phyloP scores from a whole-genome alignment of 495 filamentous ascomycete species.

The Penicillium antarcticum region DNA sequence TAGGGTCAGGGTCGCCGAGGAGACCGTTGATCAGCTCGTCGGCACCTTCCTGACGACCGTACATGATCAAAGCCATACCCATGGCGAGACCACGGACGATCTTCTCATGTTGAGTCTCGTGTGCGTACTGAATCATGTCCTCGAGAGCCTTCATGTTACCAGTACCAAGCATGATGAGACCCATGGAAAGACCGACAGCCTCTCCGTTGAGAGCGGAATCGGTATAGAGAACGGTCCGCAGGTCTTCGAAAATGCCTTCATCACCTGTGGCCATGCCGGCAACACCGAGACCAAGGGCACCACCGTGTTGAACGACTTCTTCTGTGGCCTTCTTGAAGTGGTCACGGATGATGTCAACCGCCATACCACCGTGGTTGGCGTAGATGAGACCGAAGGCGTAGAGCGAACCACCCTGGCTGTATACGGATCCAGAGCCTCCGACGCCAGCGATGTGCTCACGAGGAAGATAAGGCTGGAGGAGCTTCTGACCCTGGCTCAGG shows the following conservation, averaged over 20 bases:
- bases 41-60: constrained; percentile 87
- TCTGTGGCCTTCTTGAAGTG: constrained; percentile 85
- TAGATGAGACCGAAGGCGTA: constrained; percentile 97
- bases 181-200: constrained; percentile 92
- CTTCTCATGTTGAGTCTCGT: constrained; percentile 98
- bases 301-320: constrained; percentile 96
- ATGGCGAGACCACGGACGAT: constrained; percentile 92
- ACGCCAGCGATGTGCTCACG: constrained; percentile 59
- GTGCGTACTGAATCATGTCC: constrained; percentile 95
- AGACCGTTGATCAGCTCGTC: constrained; percentile 93
- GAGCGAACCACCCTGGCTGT: constrained; percentile 92
- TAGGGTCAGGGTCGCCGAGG: constrained; percentile 89
- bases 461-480: constrained; percentile 92
- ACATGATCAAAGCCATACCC: constrained; percentile 99
- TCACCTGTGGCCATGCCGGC: constrained; percentile 96
- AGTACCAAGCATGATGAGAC: constrained; percentile 94
- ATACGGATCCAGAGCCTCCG: constrained; percentile 73
- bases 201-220: constrained; percentile 97
- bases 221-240: constrained; percentile 80
- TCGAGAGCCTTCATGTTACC: constrained; percentile 87
- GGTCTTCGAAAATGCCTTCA: constrained; percentile 84
- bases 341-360: constrained; percentile 80
- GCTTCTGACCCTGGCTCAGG: constrained; percentile 83
- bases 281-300: constrained; percentile 90
- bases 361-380: constrained; percentile 93